Conservation (phyloP, 1,139 yeast genomes). For the Geotrichum histeridarum region DNA sequence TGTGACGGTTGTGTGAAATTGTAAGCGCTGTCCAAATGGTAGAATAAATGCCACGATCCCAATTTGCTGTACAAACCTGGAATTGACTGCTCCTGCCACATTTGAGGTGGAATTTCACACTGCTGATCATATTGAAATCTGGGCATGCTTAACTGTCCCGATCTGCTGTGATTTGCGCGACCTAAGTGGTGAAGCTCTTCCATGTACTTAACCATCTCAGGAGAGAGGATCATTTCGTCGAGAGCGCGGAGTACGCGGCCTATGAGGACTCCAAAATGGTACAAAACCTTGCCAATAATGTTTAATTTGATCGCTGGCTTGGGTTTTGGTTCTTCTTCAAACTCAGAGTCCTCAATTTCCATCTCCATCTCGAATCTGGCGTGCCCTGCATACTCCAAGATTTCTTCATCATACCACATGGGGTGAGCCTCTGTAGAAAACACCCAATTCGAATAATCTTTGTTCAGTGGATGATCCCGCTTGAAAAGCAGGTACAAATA, state of each 20-base stretch:
- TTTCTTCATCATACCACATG: slow-evolving; percentile 51
- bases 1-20: slow-evolving; percentile 29
- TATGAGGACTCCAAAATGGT: slow-evolving; percentile 4
- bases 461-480: slow-evolving; percentile 53
- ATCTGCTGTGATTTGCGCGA: not conserved
- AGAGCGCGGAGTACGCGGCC: not conserved
- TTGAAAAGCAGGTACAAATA: slow-evolving; percentile 80
- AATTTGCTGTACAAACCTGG: slow-evolving; percentile 26
- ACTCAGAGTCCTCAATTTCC: slow-evolving; percentile 4
- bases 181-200: not conserved
- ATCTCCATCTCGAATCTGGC: slow-evolving; percentile 19
- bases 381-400: slow-evolving; percentile 26
- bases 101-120: slow-evolving; percentile 9
- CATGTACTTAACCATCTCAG: slow-evolving; percentile 2
- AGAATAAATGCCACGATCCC: slow-evolving; percentile 37
- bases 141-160: not conserved
- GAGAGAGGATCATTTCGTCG: not conserved
- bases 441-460: slow-evolving; percentile 53
- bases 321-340: not conserved
- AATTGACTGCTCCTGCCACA: not conserved
- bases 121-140: slow-evolving; percentile 13
- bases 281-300: not conserved
- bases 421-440: slow-evolving; percentile 96
- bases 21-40: slow-evolving; percentile 31
- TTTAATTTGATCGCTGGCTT: not conserved